Evolutionary conservation across 2,329 filamentous ascomycete genomes (phyloP).

Genomic region (Fusarium torulosum): DNA sequence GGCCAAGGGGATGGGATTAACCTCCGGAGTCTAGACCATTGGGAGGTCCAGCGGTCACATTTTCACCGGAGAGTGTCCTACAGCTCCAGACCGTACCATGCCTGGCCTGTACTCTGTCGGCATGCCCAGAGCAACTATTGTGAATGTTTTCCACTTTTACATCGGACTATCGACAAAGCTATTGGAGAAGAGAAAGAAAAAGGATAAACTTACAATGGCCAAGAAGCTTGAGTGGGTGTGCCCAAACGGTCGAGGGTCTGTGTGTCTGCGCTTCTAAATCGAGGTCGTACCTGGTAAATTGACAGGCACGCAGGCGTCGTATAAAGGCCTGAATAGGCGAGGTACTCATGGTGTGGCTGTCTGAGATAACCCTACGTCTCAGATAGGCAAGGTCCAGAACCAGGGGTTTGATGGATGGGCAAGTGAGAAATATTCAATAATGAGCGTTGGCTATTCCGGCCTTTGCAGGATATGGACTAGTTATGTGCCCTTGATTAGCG

Average conservation of each 20-base stretch:
- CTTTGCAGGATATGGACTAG: constrained; percentile 16
- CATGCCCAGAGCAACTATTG: constrained; percentile 3
- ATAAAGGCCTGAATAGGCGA: constrained; percentile 3
- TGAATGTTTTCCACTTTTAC: neutral
- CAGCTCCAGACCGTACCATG: neutral
- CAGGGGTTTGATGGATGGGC: neutral
- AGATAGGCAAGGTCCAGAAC: constrained; percentile 10
- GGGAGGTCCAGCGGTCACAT: neutral
- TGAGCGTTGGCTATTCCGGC: constrained; percentile 14
- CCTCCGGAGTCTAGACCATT: constrained; percentile 19
- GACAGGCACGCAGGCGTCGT: constrained; percentile 14
- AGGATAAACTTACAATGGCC: constrained; percentile 17
- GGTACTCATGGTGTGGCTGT: constrained; percentile 6
- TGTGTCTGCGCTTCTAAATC: constrained; percentile 31
- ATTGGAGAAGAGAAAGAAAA: constrained; percentile 6
- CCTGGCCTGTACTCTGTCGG: neutral
- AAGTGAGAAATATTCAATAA: neutral
- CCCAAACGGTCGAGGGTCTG: constrained; percentile 11
- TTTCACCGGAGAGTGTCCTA: neutral
- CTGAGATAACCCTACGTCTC: neutral
- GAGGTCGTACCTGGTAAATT: constrained; percentile 24
- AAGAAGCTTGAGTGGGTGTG: constrained; percentile 21
- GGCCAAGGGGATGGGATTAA: constrained; percentile 1
- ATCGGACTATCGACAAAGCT: constrained; percentile 14
- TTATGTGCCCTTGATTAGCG: constrained; percentile 17